Percentiles rank a stretch among this genome's conserved stretches.
These are phyloP conservation scores for Fusarium longipes DNA, from an alignment of 2,329 filamentous ascomycete species.

Conservation along the genomic window DNA sequence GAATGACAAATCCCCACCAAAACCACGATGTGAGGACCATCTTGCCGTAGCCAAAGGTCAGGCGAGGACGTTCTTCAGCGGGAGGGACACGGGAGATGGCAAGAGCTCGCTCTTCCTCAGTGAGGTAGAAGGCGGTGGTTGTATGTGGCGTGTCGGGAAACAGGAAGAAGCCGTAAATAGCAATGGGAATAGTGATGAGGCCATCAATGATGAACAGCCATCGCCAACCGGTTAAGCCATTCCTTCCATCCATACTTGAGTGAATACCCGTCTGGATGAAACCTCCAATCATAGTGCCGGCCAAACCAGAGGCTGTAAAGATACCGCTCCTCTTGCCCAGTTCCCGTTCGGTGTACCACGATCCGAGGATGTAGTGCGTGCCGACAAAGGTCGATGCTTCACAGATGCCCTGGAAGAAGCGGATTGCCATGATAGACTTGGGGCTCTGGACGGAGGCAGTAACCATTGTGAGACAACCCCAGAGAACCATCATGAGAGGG, in stretches of 20 bases:
- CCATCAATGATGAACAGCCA: constrained; percentile 80
- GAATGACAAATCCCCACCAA: constrained; percentile 73
- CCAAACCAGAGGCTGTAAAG: constrained; percentile 70
- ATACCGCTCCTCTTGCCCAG: constrained; percentile 72
- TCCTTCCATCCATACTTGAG: constrained; percentile 53
- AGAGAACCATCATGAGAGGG: constrained; percentile 71
- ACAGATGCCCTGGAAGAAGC: constrained; percentile 54
- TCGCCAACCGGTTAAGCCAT: constrained; percentile 72
- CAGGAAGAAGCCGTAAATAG: constrained; percentile 51
- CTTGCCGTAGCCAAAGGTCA: constrained; percentile 63
- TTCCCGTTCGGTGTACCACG: constrained; percentile 71
- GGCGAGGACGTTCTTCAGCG: constrained; percentile 55
- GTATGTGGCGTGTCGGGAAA: constrained; percentile 60
- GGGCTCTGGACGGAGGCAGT: constrained; percentile 54
- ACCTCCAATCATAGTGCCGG: constrained; percentile 64
- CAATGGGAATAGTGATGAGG: constrained; percentile 55
- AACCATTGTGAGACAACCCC: constrained; percentile 72
- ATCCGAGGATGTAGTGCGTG: constrained; percentile 57
- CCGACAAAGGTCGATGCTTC: constrained; percentile 56
- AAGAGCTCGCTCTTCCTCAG: constrained; percentile 58
- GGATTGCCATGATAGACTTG: constrained; percentile 53
- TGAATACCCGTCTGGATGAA: constrained; percentile 73
- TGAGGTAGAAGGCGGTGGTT: constrained; percentile 57
- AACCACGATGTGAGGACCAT: constrained; percentile 69
- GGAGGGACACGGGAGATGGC: constrained; percentile 57